Conservation (phyloP, 164 flowering plant genomes). For the Chloranthus sessilifolius region DNA sequence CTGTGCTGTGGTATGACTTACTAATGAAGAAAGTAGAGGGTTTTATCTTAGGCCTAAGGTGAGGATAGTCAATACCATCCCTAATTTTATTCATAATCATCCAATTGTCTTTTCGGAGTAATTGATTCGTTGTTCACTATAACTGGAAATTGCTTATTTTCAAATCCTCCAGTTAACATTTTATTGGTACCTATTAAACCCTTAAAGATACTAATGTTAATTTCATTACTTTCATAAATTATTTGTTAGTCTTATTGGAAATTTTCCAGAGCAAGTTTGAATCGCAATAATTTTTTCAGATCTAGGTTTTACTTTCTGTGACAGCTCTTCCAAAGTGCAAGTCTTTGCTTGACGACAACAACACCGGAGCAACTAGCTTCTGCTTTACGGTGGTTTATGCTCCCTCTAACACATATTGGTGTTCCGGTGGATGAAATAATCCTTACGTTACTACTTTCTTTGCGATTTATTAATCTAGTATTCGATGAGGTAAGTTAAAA, state of each 20-base stretch:
- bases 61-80: too few species aligned
- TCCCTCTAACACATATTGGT: conserved; percentile 58
- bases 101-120: not conserved
- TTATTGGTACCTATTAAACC: too few species aligned
- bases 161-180: too few species aligned
- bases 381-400: conserved; percentile 84
- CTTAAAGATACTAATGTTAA: too few species aligned
- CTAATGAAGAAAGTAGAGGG: too few species aligned
- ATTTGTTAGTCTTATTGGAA: too few species aligned
- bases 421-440: conserved; percentile 82
- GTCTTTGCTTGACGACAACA: conserved; percentile 87
- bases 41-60: too few species aligned
- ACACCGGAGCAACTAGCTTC: conserved; percentile 92
- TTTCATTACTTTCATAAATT: too few species aligned
- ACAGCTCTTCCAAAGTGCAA: conserved; percentile 95
- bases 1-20: too few species aligned
- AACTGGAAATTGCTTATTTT: too few species aligned
- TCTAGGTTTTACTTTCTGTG: conserved; percentile 19
- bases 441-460: conserved; percentile 83
- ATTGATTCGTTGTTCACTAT: not conserved
- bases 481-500: conserved; percentile 77
- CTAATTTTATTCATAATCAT: too few species aligned
- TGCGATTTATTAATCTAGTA: conserved; percentile 85
- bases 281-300: conserved; percentile 14
- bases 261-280: too few species aligned